phyloP scores from a whole-genome alignment of 805 yeast species.

The Barnettozyma vustinii region DNA sequence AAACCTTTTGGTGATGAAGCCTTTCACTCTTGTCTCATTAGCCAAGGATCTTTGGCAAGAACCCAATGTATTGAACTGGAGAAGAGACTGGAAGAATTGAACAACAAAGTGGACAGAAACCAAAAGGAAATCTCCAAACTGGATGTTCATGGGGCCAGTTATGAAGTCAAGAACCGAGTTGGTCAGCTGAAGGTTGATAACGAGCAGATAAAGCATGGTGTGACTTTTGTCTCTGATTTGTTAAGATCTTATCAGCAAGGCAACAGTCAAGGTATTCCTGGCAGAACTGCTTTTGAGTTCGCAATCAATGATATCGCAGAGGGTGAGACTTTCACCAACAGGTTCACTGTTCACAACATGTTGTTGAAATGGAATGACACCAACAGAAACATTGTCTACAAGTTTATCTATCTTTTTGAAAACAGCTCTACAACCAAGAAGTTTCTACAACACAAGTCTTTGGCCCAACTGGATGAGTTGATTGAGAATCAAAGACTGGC shows the following conservation, averaged over 20 bases:
- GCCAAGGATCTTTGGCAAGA: constrained; percentile 35
- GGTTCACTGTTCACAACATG: constrained; percentile 68
- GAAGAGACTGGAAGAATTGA: constrained; percentile 13
- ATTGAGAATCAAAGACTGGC: constrained; percentile 31
- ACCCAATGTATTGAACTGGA: constrained; percentile 37
- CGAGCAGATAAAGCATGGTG: constrained; percentile 19
- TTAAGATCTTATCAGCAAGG: constrained; percentile 8
- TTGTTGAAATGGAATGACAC: constrained; percentile 74
- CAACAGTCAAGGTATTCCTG: constrained; percentile 2
- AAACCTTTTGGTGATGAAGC: constrained; percentile 46
- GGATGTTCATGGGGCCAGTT: constrained; percentile 21
- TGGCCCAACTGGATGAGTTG: constrained; percentile 45
- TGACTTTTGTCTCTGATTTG: constrained; percentile 15
- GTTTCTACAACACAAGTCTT: constrained; percentile 43
- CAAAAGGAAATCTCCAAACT: constrained; percentile 18
- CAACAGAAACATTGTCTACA: constrained; percentile 57
- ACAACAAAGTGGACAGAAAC: constrained; percentile 31
- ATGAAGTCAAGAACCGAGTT: constrained; percentile 12
- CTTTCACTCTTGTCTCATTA: constrained; percentile 55
- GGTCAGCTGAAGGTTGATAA: constrained; percentile 20
- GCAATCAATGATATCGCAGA: constrained; percentile 14
- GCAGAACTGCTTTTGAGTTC: constrained; percentile 10
- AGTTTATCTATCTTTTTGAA: constrained; percentile 48
- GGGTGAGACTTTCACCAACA: constrained; percentile 34
- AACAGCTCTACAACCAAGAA: constrained; percentile 38